Base-by-base conservation (phyloP, 345 rosid species). In the Pseudoturritis turrita region DNA sequence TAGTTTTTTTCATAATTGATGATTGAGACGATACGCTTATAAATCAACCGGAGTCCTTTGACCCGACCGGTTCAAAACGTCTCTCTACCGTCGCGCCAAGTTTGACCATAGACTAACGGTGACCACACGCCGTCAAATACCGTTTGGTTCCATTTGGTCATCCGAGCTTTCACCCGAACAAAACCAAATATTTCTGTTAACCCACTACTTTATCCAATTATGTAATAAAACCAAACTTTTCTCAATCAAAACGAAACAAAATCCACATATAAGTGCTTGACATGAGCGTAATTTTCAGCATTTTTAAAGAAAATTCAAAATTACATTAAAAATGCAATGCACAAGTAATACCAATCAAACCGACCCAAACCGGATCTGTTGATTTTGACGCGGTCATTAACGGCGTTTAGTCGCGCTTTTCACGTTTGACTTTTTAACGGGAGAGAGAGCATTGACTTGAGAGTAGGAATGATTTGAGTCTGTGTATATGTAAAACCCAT, bases 21-120 rank as follows among this genome's bases (percentile, higher is more conserved):
- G 49, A 73, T 15, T 35, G 57, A 47, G 60, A 53, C 53, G 25
- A 3, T 43, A 47, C 25, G 25, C 47, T n/a, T 59, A 41, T 36
- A 66, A 39, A 66, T 52, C 10, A 74, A 74, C 67, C 66, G 25
- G 58, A 47, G 2, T 72, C 41, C 15, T 54, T 47, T 53, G 31
- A 63, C 57, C 28, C 12, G 14, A 65, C 26, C 45, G 45, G 72
- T 74, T 65, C 28, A 65, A n/a, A 21, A 65, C 36, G 59, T 36
- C 36, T 55, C 13, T 31, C 5, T 10, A 14, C 37, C 11, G 43
- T 74, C 55, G 65, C 68, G 78, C 73, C 78, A 74, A 74, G 22
- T 67, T 74, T 74, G 73, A 74, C 78, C 47, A 31, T 1, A 11
- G 53, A 74, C 73, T 58, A 66, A 74, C 72, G 61, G 73, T 21